Evolutionary conservation across 2,329 filamentous ascomycete genomes (phyloP).

Genomic region (Pseudopithomyces chartarum): DNA sequence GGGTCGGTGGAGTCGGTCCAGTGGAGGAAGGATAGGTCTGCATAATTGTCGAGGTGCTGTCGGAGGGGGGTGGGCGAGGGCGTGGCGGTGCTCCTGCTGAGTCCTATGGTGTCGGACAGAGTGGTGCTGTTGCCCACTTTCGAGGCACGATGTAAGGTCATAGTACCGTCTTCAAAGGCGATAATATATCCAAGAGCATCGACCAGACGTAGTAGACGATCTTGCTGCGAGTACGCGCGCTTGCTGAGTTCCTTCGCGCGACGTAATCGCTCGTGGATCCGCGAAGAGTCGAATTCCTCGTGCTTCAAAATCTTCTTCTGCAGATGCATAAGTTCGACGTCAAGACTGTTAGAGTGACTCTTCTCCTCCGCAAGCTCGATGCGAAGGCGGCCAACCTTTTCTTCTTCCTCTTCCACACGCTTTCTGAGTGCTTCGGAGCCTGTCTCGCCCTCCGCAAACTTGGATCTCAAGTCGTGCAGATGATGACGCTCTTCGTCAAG

Average conservation of each 20-base stretch:
- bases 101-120: constrained; percentile 45
- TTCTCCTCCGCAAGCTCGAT: constrained; percentile 76
- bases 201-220: constrained; percentile 79
- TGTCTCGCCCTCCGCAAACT: constrained; percentile 81
- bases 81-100: constrained; percentile 59
- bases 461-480: constrained; percentile 68
- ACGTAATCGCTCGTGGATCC: constrained; percentile 71
- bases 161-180: constrained; percentile 71
- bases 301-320: constrained; percentile 67
- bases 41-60: constrained; percentile 63
- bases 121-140: constrained; percentile 58
- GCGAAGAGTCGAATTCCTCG: constrained; percentile 52
- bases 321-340: constrained; percentile 73
- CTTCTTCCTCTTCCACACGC: constrained; percentile 76
- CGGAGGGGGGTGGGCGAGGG: constrained; percentile 60
- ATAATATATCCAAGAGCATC: constrained; percentile 87
- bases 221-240: constrained; percentile 80
- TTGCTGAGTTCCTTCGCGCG: constrained; percentile 84
- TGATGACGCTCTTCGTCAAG: constrained; percentile 71
- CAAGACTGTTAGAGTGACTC: constrained; percentile 74
- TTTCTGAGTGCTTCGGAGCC: constrained; percentile 79
- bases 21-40: constrained; percentile 75
- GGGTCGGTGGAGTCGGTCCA: constrained; percentile 77
- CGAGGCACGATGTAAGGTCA: constrained; percentile 75
- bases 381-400: constrained; percentile 68